Base-by-base conservation (phyloP, 768 basidiomycete genomes). In the Tricholoma terreum region DNA sequence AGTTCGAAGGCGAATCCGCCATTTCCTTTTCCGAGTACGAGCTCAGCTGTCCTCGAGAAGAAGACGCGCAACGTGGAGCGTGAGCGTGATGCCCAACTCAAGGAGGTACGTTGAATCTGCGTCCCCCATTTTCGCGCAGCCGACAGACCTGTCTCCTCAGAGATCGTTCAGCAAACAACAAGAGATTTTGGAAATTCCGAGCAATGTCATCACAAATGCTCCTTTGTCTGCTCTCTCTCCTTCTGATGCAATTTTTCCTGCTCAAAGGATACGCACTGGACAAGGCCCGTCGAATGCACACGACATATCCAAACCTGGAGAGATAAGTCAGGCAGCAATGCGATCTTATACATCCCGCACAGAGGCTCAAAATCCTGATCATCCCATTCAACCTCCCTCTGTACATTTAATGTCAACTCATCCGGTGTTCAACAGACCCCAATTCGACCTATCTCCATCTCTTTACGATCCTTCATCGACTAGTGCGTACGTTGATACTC, bases 141-240 rank as follows among this genome's bases (percentile, higher is more conserved):
- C 14, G 43, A 15, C 43, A 45, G 55, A 45, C 12, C 19, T 48
- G 21, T 51, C 55, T 12, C 54, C 58, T 11, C 55, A 22, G 22
- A 45, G 43, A 15, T 24, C 43, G 17, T 40, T 40, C 8, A 10
- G 15, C 15, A 49, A 22, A 31, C 46, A 48, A 12, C 30, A 49
- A 31, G 46, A 49, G 9, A 2, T 24, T 7, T 24, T 24, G 12
- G 17, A 45, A 15, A 17, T 30, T 11, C 15, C 15, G 2, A 49
- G 27, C 27, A 49, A 49, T 31, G 27, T 21, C 6, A 8, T 49
- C 27, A 14, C 46, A 1, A 27, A 31, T 31, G 27, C 15, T 31
- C 27, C 46, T n/a, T 49, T 49, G n/a, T 49, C 46, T n/a, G 4
- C 24, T 27, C 15, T 49, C 17, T 15, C 27, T 49, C 27, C 46